phyloP scores from a whole-genome alignment of 2,329 filamentous ascomycete genomes.

The Teratosphaeria pseudoeucalypti region DNA sequence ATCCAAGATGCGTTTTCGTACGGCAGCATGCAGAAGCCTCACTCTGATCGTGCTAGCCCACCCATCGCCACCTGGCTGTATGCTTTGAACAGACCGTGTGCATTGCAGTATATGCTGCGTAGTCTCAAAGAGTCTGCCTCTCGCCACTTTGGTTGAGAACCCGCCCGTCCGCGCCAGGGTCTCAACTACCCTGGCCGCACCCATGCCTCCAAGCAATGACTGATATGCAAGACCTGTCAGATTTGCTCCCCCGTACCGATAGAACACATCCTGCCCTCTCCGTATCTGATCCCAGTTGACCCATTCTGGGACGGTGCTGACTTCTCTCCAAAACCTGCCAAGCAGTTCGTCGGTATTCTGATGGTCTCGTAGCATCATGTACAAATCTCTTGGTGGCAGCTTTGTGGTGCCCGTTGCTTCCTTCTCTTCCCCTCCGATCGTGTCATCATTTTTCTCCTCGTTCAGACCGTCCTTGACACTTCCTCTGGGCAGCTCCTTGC shows the following conservation, averaged over 20 bases:
- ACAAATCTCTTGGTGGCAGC: conserved; percentile 46
- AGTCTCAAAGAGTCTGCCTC: conserved; percentile 59
- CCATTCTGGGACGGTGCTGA: conserved; percentile 60
- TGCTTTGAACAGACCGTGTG: conserved; percentile 51
- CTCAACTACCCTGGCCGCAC: conserved; percentile 61
- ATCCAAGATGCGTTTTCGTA: conserved; percentile 54
- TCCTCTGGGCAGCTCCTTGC: conserved; percentile 26
- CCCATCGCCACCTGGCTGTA: conserved; percentile 59
- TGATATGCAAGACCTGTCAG: conserved; percentile 56
- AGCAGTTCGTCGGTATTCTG: conserved; percentile 46
- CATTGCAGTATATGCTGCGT: conserved; percentile 67
- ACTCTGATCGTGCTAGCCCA: conserved; percentile 57
- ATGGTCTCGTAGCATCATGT: conserved; percentile 51
- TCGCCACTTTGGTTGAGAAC: conserved; percentile 57
- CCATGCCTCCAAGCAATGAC: conserved; percentile 60
- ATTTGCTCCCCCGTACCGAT: conserved; percentile 60
- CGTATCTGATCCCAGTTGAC: conserved; percentile 68
- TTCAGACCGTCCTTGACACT: conserved; percentile 3
- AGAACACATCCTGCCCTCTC: conserved; percentile 66
- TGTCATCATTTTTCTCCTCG: conserved; percentile 11
- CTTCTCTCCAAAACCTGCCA: conserved; percentile 52
- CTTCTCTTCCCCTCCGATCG: conserved; percentile 2
- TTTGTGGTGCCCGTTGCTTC: conserved; percentile 17
- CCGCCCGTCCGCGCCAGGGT: conserved; percentile 65
- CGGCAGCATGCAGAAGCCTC: conserved; percentile 57